Evolutionary conservation across 768 basidiomycete species (phyloP), one percentile per base, ranked within the genome.

Genomic region (Boletellus ananiceps): DNA sequence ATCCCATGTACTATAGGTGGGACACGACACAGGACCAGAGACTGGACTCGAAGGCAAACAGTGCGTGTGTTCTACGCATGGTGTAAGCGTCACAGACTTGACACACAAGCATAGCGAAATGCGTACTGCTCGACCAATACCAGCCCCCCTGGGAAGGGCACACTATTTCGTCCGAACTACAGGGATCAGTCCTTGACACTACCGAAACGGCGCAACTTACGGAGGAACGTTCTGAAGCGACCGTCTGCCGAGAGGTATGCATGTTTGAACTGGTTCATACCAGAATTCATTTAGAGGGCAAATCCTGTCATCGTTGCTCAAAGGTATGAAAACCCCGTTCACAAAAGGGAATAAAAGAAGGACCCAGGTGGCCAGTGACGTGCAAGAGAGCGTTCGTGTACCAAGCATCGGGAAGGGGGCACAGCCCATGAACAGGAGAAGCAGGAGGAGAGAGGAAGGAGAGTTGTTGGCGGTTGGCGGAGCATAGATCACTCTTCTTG

Each of bases 201-300:
- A 7, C 23, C 4, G 6, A 25, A 25, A 7, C 23, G 23, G 23
- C 4, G 23, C 23, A 25, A 7, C 23, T 25, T 25, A 23, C 49
- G 46, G 41, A 45, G 51, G 47, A 37, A 60, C 54, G 15, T 31
- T 18, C 16, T 40, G 51, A 19, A 25, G 40, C 8, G 50, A 15
- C 18, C 33, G 36, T 13, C 40, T 52, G 7, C 45, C 48, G n/a
- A 47, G 39, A 42, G 45, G 50, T 16, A 54, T 47, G 40, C 55
- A 59, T 14, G 37, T 35, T 9, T 6, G 44, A 25, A 25, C 23
- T 7, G 49, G 44, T 40, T 51, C 47, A 39, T 55, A 52, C 59
- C 55, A 57, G 21, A 51, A 37, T 54, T 50, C 58, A 44, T 57
- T 47, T 23, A 23, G 33, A 9, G 51, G 45, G 40, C 55, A 60